These are phyloP conservation scores for Excoecaria cochinchinensis DNA, from an alignment of 345 rosid genomes.

Conservation along the genomic window DNA sequence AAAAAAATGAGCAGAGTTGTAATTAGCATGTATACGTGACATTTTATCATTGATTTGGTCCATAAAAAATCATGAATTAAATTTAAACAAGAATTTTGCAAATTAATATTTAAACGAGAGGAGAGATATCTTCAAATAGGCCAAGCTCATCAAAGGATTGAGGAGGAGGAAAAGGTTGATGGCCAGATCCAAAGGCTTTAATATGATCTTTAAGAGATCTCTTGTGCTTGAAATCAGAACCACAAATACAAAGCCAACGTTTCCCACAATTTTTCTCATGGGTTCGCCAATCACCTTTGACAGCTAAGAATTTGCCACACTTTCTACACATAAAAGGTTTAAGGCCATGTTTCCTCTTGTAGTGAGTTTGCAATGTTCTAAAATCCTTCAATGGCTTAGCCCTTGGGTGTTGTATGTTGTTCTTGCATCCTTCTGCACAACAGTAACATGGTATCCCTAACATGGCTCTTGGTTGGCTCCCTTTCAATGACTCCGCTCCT, in stretches of 20 bases:
- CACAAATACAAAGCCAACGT: slow-evolving; percentile 86
- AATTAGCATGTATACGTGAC: too few species aligned
- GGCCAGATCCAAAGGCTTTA: slow-evolving; percentile 70
- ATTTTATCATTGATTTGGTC: too few species aligned
- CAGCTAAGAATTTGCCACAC: slow-evolving; percentile 78
- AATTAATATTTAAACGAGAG: slow-evolving; percentile 17
- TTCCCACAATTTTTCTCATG: slow-evolving; percentile 92
- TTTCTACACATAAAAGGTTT: slow-evolving; percentile 69
- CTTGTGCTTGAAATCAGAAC: slow-evolving; percentile 91
- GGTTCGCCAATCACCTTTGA: slow-evolving; percentile 89
- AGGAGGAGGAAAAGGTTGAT: slow-evolving; percentile 52
- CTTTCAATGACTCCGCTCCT: slow-evolving; percentile 75
- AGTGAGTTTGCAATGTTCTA: slow-evolving; percentile 80
- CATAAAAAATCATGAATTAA: too few species aligned
- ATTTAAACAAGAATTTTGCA: too few species aligned
- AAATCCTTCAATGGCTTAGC: slow-evolving; percentile 83
- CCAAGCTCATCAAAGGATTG: slow-evolving; percentile 31
- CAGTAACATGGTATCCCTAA: slow-evolving; percentile 79
- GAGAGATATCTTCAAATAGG: slow-evolving; percentile 24
- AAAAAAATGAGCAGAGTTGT: too few species aligned
- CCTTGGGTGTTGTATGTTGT: slow-evolving; percentile 72
- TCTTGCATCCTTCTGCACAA: slow-evolving; percentile 78
- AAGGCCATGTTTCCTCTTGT: slow-evolving; percentile 78
- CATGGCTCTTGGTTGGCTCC: slow-evolving; percentile 69
- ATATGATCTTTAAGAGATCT: slow-evolving; percentile 86